Evolutionary conservation across 345 rosid species (phyloP).

Genomic region (Syzygium jambos): DNA sequence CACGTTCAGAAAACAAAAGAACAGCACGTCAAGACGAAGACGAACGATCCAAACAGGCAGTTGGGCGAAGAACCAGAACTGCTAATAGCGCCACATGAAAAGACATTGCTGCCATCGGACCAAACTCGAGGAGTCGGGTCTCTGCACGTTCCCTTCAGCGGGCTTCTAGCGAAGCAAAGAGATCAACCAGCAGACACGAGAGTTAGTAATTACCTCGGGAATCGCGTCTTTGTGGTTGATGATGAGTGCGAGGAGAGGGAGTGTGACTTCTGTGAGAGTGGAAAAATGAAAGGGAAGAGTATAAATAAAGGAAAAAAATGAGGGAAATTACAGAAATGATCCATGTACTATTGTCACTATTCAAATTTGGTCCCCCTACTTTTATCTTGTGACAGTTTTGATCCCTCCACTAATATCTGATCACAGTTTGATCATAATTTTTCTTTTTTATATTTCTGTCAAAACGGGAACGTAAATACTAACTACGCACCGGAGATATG

Average conservation of each 20-base stretch:
- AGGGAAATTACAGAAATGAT: neutral
- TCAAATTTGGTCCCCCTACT: neutral
- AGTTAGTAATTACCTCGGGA: neutral
- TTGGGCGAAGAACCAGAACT: neutral
- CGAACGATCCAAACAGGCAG: neutral
- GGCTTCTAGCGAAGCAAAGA: neutral
- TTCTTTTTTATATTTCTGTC: neutral
- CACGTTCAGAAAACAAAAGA: neutral
- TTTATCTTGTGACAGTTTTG: neutral
- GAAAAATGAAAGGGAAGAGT: neutral
- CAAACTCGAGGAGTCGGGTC: neutral
- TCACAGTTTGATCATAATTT: neutral
- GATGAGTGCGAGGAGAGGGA: neutral
- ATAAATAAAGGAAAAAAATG: neutral
- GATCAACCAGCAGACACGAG: neutral
- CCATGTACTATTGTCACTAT: neutral
- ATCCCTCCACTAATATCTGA: neutral
- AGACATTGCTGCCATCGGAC: neutral
- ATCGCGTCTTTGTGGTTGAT: neutral
- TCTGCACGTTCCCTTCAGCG: neutral
- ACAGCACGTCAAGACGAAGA: neutral
- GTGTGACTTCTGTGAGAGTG: neutral
- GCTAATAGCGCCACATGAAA: neutral
- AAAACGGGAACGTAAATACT: neutral
- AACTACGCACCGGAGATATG: neutral